phyloP scores from a whole-genome alignment of 192 early-diverging fungal genomes.

The Backusella sp. region DNA sequence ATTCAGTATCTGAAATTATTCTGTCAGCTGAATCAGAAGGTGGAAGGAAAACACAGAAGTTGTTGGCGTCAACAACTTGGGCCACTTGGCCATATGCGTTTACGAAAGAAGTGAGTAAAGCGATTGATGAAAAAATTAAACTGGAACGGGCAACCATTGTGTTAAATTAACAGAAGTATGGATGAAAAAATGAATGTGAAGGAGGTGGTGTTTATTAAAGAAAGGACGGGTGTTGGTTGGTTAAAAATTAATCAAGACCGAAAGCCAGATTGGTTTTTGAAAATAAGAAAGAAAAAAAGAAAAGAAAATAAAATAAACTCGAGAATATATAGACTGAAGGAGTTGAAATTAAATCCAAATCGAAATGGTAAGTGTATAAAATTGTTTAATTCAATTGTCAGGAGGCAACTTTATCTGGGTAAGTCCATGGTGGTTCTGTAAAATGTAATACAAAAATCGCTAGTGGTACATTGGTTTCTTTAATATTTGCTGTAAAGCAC shows the following conservation, averaged over 20 bases:
- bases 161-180: background rate
- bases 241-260: background rate
- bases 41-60: slow-evolving; percentile 46
- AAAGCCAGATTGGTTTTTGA: background rate
- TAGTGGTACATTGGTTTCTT: background rate
- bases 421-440: background rate
- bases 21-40: slow-evolving; percentile 35
- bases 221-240: background rate
- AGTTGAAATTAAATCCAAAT: slow-evolving; percentile 9
- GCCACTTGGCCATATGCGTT: slow-evolving; percentile 18
- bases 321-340: slow-evolving; percentile 9
- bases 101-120: background rate
- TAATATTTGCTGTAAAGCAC: background rate
- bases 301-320: background rate
- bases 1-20: slow-evolving; percentile 43
- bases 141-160: slow-evolving; percentile 10
- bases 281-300: slow-evolving; percentile 8
- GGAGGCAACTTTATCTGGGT: background rate
- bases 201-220: background rate
- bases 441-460: background rate
- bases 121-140: slow-evolving; percentile 10
- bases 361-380: background rate
- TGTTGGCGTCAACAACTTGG: slow-evolving; percentile 30
- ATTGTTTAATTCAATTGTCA: slow-evolving; percentile 4
- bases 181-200: background rate